Evolutionary conservation across 2,329 filamentous ascomycete genomes (phyloP).

Genomic region (Aspergillus ochraceoroseus): DNA sequence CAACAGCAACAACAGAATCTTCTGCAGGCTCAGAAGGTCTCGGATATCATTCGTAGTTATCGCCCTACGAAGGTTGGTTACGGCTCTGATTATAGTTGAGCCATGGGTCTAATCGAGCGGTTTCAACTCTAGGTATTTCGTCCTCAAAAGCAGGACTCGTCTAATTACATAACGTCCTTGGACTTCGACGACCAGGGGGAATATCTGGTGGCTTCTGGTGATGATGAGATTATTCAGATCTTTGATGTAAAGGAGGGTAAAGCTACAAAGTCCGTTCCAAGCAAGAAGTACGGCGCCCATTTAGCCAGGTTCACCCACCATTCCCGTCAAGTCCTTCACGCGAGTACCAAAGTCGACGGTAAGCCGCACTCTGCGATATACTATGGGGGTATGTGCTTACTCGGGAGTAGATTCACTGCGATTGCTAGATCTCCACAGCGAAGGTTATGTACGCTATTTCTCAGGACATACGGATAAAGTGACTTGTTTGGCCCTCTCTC

Average conservation of each 20-base stretch:
- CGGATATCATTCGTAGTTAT: conserved; percentile 72
- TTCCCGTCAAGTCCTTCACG: conserved; percentile 85
- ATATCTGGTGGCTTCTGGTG: conserved; percentile 81
- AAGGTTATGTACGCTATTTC: conserved; percentile 94
- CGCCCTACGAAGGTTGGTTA: conserved; percentile 68
- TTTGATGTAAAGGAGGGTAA: conserved; percentile 91
- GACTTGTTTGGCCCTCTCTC: conserved; percentile 77
- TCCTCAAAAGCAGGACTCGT: conserved; percentile 36
- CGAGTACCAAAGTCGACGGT: conserved; percentile 92
- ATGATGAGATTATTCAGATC: conserved; percentile 91
- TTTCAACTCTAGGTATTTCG: conserved; percentile 28
- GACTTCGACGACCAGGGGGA: conserved; percentile 97
- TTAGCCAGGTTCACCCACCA: conserved; percentile 92
- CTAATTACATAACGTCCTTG: conserved; percentile 72
- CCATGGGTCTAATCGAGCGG: conserved; percentile 11
- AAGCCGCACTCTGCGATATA: conserved; percentile 23
- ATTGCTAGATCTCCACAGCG: conserved; percentile 84
- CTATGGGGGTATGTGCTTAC: background rate
- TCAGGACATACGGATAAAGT: conserved; percentile 81
- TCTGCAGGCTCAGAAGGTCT: conserved; percentile 58
- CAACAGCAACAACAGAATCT: conserved; percentile 25
- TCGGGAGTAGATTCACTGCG: conserved; percentile 62
- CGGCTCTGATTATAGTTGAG: background rate
- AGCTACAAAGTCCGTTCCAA: conserved; percentile 80
- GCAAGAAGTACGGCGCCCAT: conserved; percentile 95